Conservation (phyloP, 805 yeast genomes). For the Brettanomyces anomalus region DNA sequence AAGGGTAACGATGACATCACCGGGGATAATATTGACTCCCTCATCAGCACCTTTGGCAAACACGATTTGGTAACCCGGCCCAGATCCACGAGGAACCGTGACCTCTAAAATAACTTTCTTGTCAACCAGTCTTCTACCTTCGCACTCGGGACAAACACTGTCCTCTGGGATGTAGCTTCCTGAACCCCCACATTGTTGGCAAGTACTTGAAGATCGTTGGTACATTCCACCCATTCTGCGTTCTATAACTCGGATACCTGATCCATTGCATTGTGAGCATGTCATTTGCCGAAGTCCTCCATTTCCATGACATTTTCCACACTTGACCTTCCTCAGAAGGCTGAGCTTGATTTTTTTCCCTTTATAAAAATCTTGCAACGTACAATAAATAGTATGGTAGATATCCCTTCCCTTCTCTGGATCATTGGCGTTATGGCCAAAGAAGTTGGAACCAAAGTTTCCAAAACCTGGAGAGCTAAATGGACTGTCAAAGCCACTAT, state of each 20-base stretch:
- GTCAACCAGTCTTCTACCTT: conserved; percentile 36
- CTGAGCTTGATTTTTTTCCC: conserved; percentile 52
- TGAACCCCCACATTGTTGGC: conserved; percentile 35
- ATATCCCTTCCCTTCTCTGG: conserved; percentile 43
- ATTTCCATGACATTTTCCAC: conserved; percentile 41
- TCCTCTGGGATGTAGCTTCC: conserved; percentile 27
- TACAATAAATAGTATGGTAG: conserved; percentile 42
- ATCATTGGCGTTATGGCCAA: background rate
- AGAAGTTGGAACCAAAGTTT: background rate
- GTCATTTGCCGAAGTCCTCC: conserved; percentile 33
- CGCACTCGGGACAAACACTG: conserved; percentile 33
- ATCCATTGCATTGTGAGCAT: conserved; percentile 34
- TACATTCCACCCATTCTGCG: conserved; percentile 36
- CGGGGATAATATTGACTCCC: conserved; percentile 48
- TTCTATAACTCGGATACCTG: conserved; percentile 32
- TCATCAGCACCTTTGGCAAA: conserved; percentile 60
- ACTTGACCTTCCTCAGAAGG: conserved; percentile 40
- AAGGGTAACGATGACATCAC: conserved; percentile 55
- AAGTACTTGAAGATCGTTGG: conserved; percentile 34
- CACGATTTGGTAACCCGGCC: conserved; percentile 41
- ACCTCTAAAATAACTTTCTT: conserved; percentile 44
- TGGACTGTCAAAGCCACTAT: background rate
- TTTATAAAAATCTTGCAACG: conserved; percentile 45
- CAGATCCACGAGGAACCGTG: conserved; percentile 47
- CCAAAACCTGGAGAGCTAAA: background rate